Base-by-base conservation (phyloP, 768 basidiomycete species). In the Amanita exitialis region DNA sequence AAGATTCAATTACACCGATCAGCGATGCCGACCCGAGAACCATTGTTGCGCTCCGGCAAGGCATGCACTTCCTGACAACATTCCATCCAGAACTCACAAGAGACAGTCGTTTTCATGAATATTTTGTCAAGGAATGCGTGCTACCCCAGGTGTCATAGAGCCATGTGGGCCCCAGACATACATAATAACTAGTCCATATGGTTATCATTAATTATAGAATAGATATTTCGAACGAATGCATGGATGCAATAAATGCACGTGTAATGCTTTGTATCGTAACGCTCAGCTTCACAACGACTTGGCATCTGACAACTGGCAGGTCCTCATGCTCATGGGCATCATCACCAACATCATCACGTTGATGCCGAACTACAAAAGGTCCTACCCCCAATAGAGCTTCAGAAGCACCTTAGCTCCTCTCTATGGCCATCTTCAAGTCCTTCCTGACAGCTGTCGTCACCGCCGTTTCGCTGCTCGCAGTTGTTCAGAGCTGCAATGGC, bases 11-110 rank as follows among this genome's bases (percentile, higher is more conserved):
- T 41, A 67, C 71, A 51, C 66, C 72, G 34, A 69, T 70, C n/a
- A 72, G 75, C 51, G 70, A 69, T 1, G 63, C 67, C 47, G 83
- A 84, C 56, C 76, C 78, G 6, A 76, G 74, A 59, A 82, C 75
- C 9, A 80, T 89, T 55, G 93, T 97, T 44, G 92, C 92, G 15
- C 66, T 93, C 15, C 79, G 83, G 3, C 90, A 96, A 61, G 94
- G 94, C 23, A 73, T 70, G 23, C 83, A 91, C 62, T 71, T 98
- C 54, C 74, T 93, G 25, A 92, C 93, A 3, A 90, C 85, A 0
- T 97, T 96, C 69, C 95, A 98, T 61, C 95, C 94, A 0, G 95
- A 98, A 64, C 71, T 98, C 41, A 93, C 90, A 20, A 73, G 75
- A 51, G 95, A 98, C 60, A 67, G 78, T 52, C 80, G 94, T 35